A percentile compares a stretch with the other conserved stretches of the same genome.
Evolutionary conservation across 768 basidiomycete genomes (phyloP).

Genomic region (Strobilomyces echinocephalus): DNA sequence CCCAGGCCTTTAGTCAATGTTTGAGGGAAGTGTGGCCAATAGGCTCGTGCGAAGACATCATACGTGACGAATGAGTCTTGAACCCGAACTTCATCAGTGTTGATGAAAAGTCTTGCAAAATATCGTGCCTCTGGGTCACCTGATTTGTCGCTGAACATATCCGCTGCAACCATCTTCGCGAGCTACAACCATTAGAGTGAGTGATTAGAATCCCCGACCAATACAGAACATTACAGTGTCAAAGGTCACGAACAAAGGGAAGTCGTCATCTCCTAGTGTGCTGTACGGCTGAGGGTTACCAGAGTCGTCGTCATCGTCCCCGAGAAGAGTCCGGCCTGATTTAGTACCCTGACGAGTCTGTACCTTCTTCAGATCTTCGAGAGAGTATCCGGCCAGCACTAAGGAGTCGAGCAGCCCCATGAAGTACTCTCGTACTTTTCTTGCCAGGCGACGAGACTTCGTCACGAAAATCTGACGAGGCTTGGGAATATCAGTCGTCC

Average conservation of each 20-base stretch:
- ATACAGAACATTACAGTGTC: conserved; percentile 31
- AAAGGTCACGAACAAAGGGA: no score
- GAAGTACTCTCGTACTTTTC: conserved; percentile 68
- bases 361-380: conserved; percentile 35
- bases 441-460: conserved; percentile 62
- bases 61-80: conserved; percentile 38
- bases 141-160: conserved; percentile 8
- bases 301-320: conserved; percentile 22
- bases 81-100: conserved; percentile 10
- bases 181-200: conserved; percentile 12
- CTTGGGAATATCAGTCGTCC: conserved; percentile 30
- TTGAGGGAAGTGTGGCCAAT: conserved; percentile 60
- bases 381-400: conserved; percentile 31
- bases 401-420: conserved; percentile 46
- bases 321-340: conserved; percentile 14
- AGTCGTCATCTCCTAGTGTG: conserved; percentile 35
- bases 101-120: conserved; percentile 13
- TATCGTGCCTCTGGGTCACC: conserved; percentile 1
- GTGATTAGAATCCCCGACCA: neutral
- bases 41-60: conserved; percentile 43
- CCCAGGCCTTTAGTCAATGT: conserved; percentile 49
- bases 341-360: conserved; percentile 16
- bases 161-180: conserved; percentile 23
- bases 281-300: conserved; percentile 47
- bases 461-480: conserved; percentile 72